Evolutionary conservation across 2,329 filamentous ascomycete species (phyloP), one percentile per base, ranked within the genome.

Genomic region (Nemania serpens): DNA sequence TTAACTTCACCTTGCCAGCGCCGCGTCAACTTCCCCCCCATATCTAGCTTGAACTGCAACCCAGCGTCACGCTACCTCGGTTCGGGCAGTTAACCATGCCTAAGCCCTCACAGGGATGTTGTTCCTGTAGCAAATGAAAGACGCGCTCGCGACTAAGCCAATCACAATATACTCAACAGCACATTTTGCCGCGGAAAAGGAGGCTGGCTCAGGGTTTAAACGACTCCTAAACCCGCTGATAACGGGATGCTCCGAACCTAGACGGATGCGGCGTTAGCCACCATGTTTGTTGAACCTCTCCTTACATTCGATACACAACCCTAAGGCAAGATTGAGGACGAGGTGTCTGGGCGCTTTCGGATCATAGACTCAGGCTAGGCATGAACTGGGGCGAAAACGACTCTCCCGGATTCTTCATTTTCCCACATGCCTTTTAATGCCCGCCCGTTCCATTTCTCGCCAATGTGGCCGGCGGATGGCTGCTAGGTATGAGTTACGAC

Each of bases 211-310:
- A 15, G 22, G 18, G 17, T 13, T 12, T 13, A n/a, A 17, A 29
- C 36, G 11, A 17, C 46, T 10, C 18, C 39, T 11, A 18, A 15
- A n/a, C 15, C 13, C 12, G 15, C 7, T 12, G 13, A 22, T 29
- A 48, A 47, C 15, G 42, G 52, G 42, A n/a, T 34, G 41, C 50
- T 12, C 34, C 43, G 48, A 41, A 15, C 29, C 29, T 51, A 56
- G 33, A 52, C 41, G 29, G 58, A 29, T n/a, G 13, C 12, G 37
- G 45, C 36, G 37, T 43, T 39, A 12, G 20, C 15, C 15, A 48
- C 43, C 10, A 42, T 29, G 10, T 22, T n/a, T 34, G 7, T 11
- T 18, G 13, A 15, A 20, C 41, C 25, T 29, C 6, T 22, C 18
- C 39, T 48, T 13, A 5, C 10, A 41, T 20, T 47, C 10, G 17